Percentiles rank a stretch among this genome's conserved stretches.
Evolutionary conservation across 345 rosid genomes (phyloP).

Genomic region (Corchorus capsularis): DNA sequence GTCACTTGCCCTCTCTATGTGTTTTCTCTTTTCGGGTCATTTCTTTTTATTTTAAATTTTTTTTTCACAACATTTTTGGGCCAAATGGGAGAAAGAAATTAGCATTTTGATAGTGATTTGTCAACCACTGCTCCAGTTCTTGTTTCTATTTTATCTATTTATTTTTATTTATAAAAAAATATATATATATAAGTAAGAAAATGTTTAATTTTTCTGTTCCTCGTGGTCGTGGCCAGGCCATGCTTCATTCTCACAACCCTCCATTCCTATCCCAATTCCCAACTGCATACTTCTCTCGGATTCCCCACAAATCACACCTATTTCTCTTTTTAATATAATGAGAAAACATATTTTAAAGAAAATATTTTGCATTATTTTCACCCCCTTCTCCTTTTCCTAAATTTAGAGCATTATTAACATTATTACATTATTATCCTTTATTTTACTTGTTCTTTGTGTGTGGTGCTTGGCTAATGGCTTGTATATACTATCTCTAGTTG

Average conservation of each 20-base stretch:
- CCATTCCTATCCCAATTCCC: not conserved
- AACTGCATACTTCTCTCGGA: not conserved
- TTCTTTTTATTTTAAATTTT: not conserved
- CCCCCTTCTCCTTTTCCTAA: not conserved
- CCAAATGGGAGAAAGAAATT: not conserved
- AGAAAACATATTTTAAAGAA: not conserved
- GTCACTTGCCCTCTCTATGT: conserved; percentile 18
- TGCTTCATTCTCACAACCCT: conserved; percentile 31
- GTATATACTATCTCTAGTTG: not conserved
- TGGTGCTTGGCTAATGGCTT: not conserved
- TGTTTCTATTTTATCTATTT: conserved; percentile 12
- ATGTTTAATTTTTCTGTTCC: not conserved
- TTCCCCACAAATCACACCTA: conserved; percentile 7
- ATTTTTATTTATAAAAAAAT: not conserved
- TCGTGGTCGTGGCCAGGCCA: not conserved
- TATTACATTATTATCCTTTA: no score
- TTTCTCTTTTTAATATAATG: no score
- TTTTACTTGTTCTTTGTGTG: not conserved
- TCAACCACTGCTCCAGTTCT: conserved; percentile 36
- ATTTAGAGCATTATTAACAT: not conserved
- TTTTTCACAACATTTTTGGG: not conserved
- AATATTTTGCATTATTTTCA: no score
- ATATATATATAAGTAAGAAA: no score
- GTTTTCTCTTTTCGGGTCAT: not conserved
- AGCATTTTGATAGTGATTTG: conserved; percentile 42